Conservation (phyloP, 2,329 filamentous ascomycete genomes). For the Sporothrix euskadiensis region DNA sequence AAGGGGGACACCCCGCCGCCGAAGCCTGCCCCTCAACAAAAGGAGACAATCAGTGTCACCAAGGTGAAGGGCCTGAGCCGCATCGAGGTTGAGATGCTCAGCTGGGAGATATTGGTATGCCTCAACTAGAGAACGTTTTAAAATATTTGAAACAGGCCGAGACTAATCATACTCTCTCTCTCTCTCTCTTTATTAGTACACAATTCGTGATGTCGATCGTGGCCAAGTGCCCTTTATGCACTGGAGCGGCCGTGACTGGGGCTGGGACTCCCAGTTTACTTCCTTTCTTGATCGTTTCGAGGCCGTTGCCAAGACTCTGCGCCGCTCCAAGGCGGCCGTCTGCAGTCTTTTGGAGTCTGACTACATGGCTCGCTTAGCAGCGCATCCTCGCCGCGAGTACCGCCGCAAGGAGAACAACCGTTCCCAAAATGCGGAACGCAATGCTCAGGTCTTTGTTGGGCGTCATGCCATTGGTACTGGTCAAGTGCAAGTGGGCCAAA, state of each 20-base stretch:
- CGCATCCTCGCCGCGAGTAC: slow-evolving; percentile 32
- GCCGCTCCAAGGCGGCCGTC: slow-evolving; percentile 32
- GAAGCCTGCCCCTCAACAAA: neutral
- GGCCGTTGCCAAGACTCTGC: slow-evolving; percentile 29
- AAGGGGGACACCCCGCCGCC: neutral
- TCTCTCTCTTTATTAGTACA: neutral
- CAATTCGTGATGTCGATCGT: slow-evolving; percentile 28
- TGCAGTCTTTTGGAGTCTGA: slow-evolving; percentile 32
- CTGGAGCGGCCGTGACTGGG: slow-evolving; percentile 34
- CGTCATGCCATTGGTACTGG: slow-evolving; percentile 31
- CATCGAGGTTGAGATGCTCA: slow-evolving; percentile 33
- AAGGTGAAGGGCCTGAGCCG: slow-evolving; percentile 32
- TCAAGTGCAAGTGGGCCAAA: slow-evolving; percentile 27
- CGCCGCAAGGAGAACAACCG: slow-evolving; percentile 34
- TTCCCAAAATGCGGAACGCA: slow-evolving; percentile 33
- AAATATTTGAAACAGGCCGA: neutral
- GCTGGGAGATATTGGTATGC: slow-evolving; percentile 32
- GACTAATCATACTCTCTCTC: neutral
- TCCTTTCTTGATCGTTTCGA: slow-evolving; percentile 31
- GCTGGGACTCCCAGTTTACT: slow-evolving; percentile 28
- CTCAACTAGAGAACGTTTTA: no score
- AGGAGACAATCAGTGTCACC: slow-evolving; percentile 31
- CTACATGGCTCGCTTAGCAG: slow-evolving; percentile 31
- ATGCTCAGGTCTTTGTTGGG: slow-evolving; percentile 33
- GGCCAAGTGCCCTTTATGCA: slow-evolving; percentile 30